Evolutionary conservation across 345 rosid genomes (phyloP), one percentile per base, ranked within the genome.

Genomic region (Pugionium dolabratum): DNA sequence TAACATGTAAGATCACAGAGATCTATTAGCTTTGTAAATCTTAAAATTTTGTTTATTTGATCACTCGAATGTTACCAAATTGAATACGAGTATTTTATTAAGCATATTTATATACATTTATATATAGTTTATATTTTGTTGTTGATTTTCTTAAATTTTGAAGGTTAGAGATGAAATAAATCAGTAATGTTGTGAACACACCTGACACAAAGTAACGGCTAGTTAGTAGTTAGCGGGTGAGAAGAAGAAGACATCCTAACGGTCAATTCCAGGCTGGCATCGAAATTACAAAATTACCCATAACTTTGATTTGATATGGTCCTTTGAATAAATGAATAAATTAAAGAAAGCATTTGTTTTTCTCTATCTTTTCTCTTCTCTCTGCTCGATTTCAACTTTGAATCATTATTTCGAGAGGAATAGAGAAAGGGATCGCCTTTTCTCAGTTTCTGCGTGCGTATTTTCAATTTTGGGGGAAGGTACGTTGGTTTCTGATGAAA

Each of bases 191-290:
- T 50, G 18, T 18, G 50, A 58, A 36, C 64, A 71, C 57, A 66
- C 62, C 77, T 60, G 77, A 73, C 68, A 66, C 18, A 36, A 56
- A 40, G 68, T 54, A 73, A 73, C 76, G 72, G 76, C 76, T 73
- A 73, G 39, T 67, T 45, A 45, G 28, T 40, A 53, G 63, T 59
- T 58, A 54, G 60, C 66, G 48, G 75, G 70, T 64, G 46, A 2
- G 64, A 64, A 63, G 64, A 44, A 65, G 44, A 73, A 36, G 72
- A 53, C 72, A 10, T 41, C 56, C 52, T 47, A 73, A 73, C 77
- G 77, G 77, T 66, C 63, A 39, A 46, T 66, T 53, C 72, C 77
- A 66, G 68, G 1, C 77, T 73, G 77, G 51, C 70, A 27, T 0
- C 2, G 1, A 27, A 65, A 6, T 63, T 43, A 72, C 71, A 0